A percentile compares a stretch with the other conserved stretches of the same genome.
These are phyloP conservation scores for Aphanoascus verrucosus DNA, from an alignment of 2,329 filamentous ascomycete species.

Conservation along the genomic window DNA sequence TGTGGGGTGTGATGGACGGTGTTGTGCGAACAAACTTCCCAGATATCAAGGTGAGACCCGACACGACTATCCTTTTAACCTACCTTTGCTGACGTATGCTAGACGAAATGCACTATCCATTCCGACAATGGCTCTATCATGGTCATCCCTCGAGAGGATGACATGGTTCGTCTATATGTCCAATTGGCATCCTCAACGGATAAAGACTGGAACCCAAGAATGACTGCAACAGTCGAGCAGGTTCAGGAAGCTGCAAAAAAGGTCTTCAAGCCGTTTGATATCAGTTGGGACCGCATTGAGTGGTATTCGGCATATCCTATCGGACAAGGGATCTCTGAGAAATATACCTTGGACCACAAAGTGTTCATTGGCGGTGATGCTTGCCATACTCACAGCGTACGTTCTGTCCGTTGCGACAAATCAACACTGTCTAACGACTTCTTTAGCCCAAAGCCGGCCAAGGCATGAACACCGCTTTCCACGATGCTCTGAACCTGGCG, in stretches of 20 bases:
- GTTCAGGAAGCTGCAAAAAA: slow-evolving; percentile 48
- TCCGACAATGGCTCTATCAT: slow-evolving; percentile 67
- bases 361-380: slow-evolving; percentile 57
- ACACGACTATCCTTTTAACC: slow-evolving; percentile 25
- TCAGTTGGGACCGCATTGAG: slow-evolving; percentile 54
- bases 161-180: slow-evolving; percentile 42
- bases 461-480: slow-evolving; percentile 52
- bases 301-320: slow-evolving; percentile 59
- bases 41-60: slow-evolving; percentile 74
- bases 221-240: slow-evolving; percentile 49
- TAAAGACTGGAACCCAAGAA: slow-evolving; percentile 50
- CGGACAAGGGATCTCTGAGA: slow-evolving; percentile 54
- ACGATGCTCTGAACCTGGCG: slow-evolving; percentile 69
- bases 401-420: slow-evolving; percentile 12
- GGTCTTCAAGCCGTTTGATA: slow-evolving; percentile 49
- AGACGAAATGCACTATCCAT: slow-evolving; percentile 55
- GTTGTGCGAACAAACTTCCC: slow-evolving; percentile 64
- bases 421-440: background rate
- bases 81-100: background rate
- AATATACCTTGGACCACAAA: slow-evolving; percentile 53
- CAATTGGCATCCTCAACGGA: slow-evolving; percentile 55
- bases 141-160: slow-evolving; percentile 61
- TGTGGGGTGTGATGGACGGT: slow-evolving; percentile 71
- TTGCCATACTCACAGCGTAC: slow-evolving; percentile 50
- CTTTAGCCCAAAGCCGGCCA: slow-evolving; percentile 51